Base-by-base conservation (phyloP, 2,329 filamentous ascomycete species). In the Orbilia brochopaga region DNA sequence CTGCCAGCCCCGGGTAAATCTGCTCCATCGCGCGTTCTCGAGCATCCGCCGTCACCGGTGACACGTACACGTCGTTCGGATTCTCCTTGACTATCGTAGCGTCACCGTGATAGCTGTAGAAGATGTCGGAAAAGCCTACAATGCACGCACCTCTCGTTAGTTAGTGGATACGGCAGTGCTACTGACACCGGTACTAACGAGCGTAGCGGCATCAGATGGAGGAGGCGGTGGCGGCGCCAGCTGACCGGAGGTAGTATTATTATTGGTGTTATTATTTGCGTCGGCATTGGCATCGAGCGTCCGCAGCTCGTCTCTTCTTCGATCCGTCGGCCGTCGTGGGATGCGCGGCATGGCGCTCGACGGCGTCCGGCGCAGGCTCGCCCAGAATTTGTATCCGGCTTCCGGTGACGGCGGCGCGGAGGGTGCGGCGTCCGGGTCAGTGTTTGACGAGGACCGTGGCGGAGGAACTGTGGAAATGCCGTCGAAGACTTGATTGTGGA, bases 401-500 rank as follows among this genome's bases (percentile, higher is more conserved):
- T 65, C 60, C 6, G 55, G 55, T 19, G 67, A 64, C 17, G 10
- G 27, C 5, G 55, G 67, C 17, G 24, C 19, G n/a, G 55, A 50
- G 15, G 67, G 5, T 5, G 4, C 17, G 44, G 6, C 44, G 15
- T 15, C 46, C 15, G 48, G 35, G n/a, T 53, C 51, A n/a, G 2
- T 27, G n/a, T 24, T 32, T 15, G 21, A 15, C 27, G 57, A 32
- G 46, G 55, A 51, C 13, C 48, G 19, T 21, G 54, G 55, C 23
- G 57, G 59, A 17, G 54, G 21, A 23, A 57, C 58, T 35, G 57
- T 51, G 52, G 56, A 50, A 40, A 65, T 24, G 35, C 55, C 30
- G n/a, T 60, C 67, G 37, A 72, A 72, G 17, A 60, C 51, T 51
- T 72, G 54, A 37, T 72, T 72, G 35, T 65, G 59, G 32, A 72